Evolutionary conservation across 306 rosid genomes (phyloP), one percentile per base, ranked within the genome.

Genomic region (Delonix regia): DNA sequence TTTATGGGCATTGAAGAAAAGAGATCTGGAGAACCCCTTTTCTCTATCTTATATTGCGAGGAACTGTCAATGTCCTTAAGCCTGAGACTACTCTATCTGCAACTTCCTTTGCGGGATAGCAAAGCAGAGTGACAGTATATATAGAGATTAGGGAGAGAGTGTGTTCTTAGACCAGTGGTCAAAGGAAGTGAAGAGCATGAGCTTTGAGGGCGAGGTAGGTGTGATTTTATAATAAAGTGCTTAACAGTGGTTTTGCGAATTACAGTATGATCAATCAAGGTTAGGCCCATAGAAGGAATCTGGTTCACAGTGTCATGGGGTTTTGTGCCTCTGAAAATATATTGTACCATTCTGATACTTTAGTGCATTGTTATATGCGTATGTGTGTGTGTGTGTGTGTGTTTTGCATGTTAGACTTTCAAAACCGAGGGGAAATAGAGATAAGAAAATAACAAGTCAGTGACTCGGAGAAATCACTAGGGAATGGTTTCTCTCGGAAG

Each of bases 161-260:
- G 79, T 59, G 78, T 49, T 53, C 87, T 75, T 87, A 67, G 87
- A 87, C 90, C 44, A 81, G 80, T 62, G 82, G 93, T 92, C 97
- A 92, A 87, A 87, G 79, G 79, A 71, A 74, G 77, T 30, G 65
- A 38, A 78, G 71, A 75, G 65, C 77, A 69, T 59, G 88, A 68
- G 81, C 7, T 76, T 59, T 28, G 81, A 76, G 65, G 71, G 86
- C 77, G 76, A 78, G 90, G 78, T 78, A 59, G 71, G 78, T 68
- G 71, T 79, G 70, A 83, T 38, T 81, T 83, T 88, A 86, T 92
- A 90, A 87, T 6, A 69, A 41, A 25, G 30, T 38, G 44, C 34
- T 57, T 57, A 19, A 84, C 75, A 49, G 69, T 68, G 69, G 76
- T 10, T n/a, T n/a, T 49, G 79, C 41, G 74, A 69, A 73, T 66